Base-by-base conservation (phyloP, 208 protist species). In the Trypanosoma melophagium region DNA sequence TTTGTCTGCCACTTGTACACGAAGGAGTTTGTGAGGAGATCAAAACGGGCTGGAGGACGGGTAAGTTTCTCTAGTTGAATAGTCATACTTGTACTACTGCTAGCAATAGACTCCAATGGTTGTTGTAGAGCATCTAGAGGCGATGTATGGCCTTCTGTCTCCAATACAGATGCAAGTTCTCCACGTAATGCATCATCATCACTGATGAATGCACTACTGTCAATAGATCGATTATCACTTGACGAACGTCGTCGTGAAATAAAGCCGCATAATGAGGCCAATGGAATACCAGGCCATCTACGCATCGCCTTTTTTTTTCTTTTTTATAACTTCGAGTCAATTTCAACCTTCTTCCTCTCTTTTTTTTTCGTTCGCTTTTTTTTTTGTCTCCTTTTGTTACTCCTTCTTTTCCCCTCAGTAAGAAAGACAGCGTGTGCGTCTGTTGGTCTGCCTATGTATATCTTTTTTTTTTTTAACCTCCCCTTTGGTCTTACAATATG, bases 1-100 rank as follows among this genome's bases (percentile, higher is more conserved):
- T 84, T 96, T 24, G 92, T 96, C 74, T 89, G 72, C 89, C 92
- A 96, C 38, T 72, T 69, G 68, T 95, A 96, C 35, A 87, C 89
- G 24, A 94, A 87, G 3, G 90, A 92, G 75, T 94, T 93, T 35
- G 87, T 96, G 22, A 96, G 74, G 25, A 96, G 73, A 67, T 96
- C 90, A 66, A 94, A 96, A 22, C 83, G 78, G 16, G 80, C 86
- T 0, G 90, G 90, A 12, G 87, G 86, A 13, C 70, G 82, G 24
- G 83, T 77, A 22, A 95, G 72, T 66, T 83, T 83, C 62, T 90
- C 76, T 10, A 93, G 74, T 1, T 67, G 76, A 40, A 93, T 79
- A 60, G 41, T 60, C 16, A 13, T 38, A 1, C 38, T 28, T 47
- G 19, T 38, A 25, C 45, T 53, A 13, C 12, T 53, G n/a, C 41